Base-by-base conservation (phyloP, 768 basidiomycete genomes). In the Pholiota molesta region DNA sequence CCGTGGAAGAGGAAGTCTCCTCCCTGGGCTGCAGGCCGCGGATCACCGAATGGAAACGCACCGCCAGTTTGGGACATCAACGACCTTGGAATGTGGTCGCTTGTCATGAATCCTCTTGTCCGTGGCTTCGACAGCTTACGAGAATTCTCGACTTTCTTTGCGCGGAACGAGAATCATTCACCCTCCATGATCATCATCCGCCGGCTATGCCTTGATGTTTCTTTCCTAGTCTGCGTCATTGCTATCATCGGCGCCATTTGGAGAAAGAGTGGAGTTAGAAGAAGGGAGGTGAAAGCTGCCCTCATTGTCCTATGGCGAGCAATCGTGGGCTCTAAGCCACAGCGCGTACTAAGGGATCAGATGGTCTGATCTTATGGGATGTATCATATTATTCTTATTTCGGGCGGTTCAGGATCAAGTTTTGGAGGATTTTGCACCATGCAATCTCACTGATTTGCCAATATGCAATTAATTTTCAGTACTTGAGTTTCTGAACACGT, bases 61-160 rank as follows among this genome's bases (percentile, higher is more conserved):
- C 62, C 37, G 11, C 73, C 74, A 33, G 74, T 79, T 19, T 91
- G 89, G 88, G 89, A 92, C 70, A 69, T 91, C n/a, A 84, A 91
- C 54, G 91, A 94, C 70, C 78, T 94, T 71, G 93, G 93, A 52
- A 83, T 94, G 78, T 95, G 93, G 93, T 85, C 92, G 7, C 67
- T 89, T 49, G 77, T 93, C 16, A 75, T 92, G 6, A 85, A 83
- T 62, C 91, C 91, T 10, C 56, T 92, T 13, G 74, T 83, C n/a
- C 79, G 80, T 31, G 80, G 83, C 21, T 62, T 87, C 14, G 77
- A 78, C 11, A 72, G 73, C 23, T 65, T 91, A 40, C 82, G 80
- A 44, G 77, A 81, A 37, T 66, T 90, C 42, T 73, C 84, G 10
- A 68, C 75, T 13, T 89, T 93, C 73, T 83, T 93, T 63, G 79